Conservation (phyloP, 1,284 basidiomycete species). For the Pseudozyma flocculosa region DNA sequence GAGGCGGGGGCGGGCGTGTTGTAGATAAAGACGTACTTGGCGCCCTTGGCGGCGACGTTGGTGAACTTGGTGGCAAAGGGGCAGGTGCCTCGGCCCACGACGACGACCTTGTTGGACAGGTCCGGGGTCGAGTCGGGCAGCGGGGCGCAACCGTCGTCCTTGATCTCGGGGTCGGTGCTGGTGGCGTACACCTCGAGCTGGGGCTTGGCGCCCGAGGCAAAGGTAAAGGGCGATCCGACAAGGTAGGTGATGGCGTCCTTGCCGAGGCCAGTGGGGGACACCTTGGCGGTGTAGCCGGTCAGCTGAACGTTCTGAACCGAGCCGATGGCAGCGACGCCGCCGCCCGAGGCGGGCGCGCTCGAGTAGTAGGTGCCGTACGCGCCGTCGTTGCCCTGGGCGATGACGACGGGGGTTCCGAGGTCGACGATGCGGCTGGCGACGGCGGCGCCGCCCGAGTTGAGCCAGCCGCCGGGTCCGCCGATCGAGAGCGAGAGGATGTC, state of each 20-base stretch:
- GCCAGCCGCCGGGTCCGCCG: conserved; percentile 60
- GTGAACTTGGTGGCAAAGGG: conserved; percentile 40
- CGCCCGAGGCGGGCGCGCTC: conserved; percentile 58
- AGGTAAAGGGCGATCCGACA: conserved; percentile 31
- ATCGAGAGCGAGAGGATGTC: conserved; percentile 70
- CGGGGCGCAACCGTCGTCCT: conserved; percentile 36
- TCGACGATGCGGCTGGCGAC: conserved; percentile 25
- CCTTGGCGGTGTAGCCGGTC: conserved; percentile 30
- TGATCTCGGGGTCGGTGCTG: conserved; percentile 26
- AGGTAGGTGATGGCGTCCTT: conserved; percentile 28
- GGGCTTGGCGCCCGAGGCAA: conserved; percentile 20
- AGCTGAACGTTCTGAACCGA: conserved; percentile 54
- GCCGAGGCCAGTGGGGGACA: conserved; percentile 19
- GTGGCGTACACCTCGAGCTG: conserved; percentile 38
- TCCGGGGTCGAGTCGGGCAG: conserved; percentile 39
- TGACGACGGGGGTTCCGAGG: conserved; percentile 36
- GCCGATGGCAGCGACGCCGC: conserved; percentile 51
- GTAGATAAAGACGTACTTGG: conserved; percentile 48
- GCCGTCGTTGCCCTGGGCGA: conserved; percentile 59
- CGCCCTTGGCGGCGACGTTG: conserved; percentile 55
- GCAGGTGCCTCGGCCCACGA: conserved; percentile 48
- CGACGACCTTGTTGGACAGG: conserved; percentile 39
- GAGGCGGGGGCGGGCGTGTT: conserved; percentile 43
- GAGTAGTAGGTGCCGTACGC: conserved; percentile 59
- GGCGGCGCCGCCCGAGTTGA: conserved; percentile 21